A percentile compares a stretch with the other conserved stretches of the same genome.
These are phyloP conservation scores for Ascochyta lentis DNA, from an alignment of 2,329 filamentous ascomycete species.

Conservation along the genomic window DNA sequence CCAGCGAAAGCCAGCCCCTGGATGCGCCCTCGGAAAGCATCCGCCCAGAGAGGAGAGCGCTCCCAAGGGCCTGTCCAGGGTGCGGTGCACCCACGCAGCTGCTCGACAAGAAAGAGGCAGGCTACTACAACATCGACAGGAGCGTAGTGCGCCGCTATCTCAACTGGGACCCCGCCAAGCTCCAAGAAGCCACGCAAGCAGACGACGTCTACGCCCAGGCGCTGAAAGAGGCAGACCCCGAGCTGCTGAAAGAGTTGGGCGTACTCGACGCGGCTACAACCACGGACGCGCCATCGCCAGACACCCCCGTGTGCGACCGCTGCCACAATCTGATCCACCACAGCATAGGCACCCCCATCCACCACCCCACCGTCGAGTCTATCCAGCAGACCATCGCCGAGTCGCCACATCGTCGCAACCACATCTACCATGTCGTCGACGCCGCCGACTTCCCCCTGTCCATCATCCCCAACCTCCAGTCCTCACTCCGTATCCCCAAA, in stretches of 20 bases:
- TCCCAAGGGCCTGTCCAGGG: conserved; percentile 66
- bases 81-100: conserved; percentile 68
- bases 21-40: not conserved
- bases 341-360: conserved; percentile 72
- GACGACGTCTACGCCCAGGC: conserved; percentile 48
- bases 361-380: conserved; percentile 80
- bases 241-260: conserved; percentile 40
- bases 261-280: conserved; percentile 27
- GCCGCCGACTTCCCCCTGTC: conserved; percentile 98
- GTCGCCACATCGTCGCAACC: conserved; percentile 88
- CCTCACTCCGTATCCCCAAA: conserved; percentile 72
- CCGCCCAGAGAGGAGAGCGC: conserved; percentile 16
- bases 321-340: conserved; percentile 86
- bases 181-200: conserved; percentile 34
- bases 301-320: conserved; percentile 76
- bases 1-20: not conserved
- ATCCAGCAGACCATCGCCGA: conserved; percentile 85
- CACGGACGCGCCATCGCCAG: conserved; percentile 24
- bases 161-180: conserved; percentile 30
- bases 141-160: conserved; percentile 55
- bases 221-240: conserved; percentile 38
- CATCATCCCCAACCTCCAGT: conserved; percentile 76
- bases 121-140: conserved; percentile 62
- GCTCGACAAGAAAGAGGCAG: conserved; percentile 60
- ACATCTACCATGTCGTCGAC: conserved; percentile 94